Percentiles rank a stretch among this genome's conserved stretches.
Evolutionary conservation across 169 alveolate species (phyloP).

Genomic region (Plasmodium sp.): DNA sequence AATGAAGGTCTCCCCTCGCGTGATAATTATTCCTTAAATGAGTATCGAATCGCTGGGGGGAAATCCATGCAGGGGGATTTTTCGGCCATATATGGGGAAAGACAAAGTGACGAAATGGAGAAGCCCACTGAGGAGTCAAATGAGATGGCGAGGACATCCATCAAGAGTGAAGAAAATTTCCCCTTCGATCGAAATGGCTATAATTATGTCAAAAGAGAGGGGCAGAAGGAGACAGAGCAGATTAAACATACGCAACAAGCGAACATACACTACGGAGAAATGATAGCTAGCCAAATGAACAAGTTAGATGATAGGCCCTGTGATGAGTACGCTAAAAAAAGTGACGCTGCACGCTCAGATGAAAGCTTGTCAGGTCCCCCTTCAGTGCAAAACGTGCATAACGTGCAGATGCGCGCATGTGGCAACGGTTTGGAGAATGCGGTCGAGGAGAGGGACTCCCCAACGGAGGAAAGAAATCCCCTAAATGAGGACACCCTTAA

Average conservation of each 20-base stretch:
- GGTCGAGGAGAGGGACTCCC: neutral
- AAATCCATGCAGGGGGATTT: neutral
- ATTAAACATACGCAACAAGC: neutral
- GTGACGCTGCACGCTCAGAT: neutral
- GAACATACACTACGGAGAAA: neutral
- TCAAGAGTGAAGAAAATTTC: neutral
- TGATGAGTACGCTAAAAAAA: neutral
- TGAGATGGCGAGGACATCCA: neutral
- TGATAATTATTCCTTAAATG: neutral
- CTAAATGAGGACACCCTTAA: neutral
- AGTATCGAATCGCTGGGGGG: neutral
- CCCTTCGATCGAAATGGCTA: neutral
- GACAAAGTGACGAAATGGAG: neutral
- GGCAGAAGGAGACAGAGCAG: neutral
- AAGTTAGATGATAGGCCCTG: neutral
- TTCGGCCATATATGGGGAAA: neutral
- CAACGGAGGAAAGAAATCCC: neutral
- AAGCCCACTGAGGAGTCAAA: neutral
- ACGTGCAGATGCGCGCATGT: neutral
- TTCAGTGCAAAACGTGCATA: neutral
- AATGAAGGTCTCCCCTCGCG: neutral
- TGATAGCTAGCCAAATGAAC: neutral
- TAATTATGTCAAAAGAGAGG: neutral
- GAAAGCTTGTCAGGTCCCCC: neutral
- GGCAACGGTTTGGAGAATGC: neutral